Base-by-base conservation (phyloP, 352 stramenopile genomes). In the Phytophthora ohioensis region DNA sequence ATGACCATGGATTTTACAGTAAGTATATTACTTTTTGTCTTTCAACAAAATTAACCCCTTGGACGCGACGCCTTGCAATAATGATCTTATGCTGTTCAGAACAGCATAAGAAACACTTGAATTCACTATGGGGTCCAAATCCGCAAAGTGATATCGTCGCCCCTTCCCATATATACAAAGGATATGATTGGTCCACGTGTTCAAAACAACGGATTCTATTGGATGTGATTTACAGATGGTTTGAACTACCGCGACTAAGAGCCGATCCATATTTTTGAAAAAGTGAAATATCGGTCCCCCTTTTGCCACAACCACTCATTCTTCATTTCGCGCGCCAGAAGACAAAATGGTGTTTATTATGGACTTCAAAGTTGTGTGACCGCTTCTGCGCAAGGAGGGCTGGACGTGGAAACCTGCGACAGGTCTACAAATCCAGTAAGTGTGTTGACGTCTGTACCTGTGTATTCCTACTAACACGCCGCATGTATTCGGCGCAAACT, bases 81-180 rank as follows among this genome's bases (percentile, higher is more conserved):
- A 21, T 15, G 7, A 30, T 61, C 31, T 52, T 61, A 61, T 52
- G 54, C 39, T 61, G 54, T 52, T 42, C 38, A n/a, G 54, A 46
- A 57, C 21, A 46, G 51, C 34, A 57, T 57, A 57, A 56, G 27
- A 42, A 56, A 41, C n/a, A 56, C 48, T 42, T 56, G 30, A 56
- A 42, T 56, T 56, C 31, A 56, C 12, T 49, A 49, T 51, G 4
- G 21, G 7, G 1, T 31, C 12, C 4, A 60, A 60, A 60, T 60
- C 54, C 54, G 54, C 54, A 60, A 60, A 51, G 17, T 15, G 5
- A 17, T 36, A 12, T 47, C 13, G 1, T 60, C 39, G 4, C 2
- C 27, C 13, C 36, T 41, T 41, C 36, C 36, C 36, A 11, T 41
- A 41, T 41, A 12, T 41, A 12, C 11, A 11, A 41, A 41, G 36